Conservation (phyloP, 495 filamentous ascomycete genomes). For the Tuber microsphaerosporum region DNA sequence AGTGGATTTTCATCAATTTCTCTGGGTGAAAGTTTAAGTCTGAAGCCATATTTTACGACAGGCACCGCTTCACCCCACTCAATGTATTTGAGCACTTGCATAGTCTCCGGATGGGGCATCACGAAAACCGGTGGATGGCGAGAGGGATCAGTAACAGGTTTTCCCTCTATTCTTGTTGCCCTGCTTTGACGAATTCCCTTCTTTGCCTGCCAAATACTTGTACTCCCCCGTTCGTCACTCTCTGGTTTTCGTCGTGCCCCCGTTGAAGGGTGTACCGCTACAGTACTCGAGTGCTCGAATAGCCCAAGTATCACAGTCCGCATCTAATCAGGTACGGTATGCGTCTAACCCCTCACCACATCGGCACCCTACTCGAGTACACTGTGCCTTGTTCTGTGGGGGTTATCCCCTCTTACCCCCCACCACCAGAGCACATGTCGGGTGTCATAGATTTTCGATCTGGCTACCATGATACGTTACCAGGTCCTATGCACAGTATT, state of each 20-base stretch:
- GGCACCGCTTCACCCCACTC: not conserved
- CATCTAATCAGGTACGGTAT: not conserved
- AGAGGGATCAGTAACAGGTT: not conserved
- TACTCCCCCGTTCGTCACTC: not conserved
- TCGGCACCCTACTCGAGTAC: not conserved
- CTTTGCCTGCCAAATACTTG: not conserved
- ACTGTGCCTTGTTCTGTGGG: not conserved
- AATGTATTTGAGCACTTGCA: not conserved
- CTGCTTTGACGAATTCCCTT: not conserved
- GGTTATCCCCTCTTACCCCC: not conserved
- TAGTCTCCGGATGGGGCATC: not conserved
- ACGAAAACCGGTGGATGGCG: not conserved
- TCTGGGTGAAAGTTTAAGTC: not conserved
- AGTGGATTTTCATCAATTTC: not conserved
- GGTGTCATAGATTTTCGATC: not conserved
- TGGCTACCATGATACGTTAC: not conserved
- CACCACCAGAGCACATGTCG: not conserved
- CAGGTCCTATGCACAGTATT: not conserved
- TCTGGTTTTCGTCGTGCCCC: not conserved
- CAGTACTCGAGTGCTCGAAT: not conserved
- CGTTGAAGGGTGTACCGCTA: not conserved
- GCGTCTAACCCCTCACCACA: not conserved
- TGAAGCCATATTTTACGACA: not conserved
- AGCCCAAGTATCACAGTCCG: not conserved
- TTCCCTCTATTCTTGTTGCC: not conserved